Conservation (phyloP, 495 filamentous ascomycete species). For the Aspergillus steynii region DNA sequence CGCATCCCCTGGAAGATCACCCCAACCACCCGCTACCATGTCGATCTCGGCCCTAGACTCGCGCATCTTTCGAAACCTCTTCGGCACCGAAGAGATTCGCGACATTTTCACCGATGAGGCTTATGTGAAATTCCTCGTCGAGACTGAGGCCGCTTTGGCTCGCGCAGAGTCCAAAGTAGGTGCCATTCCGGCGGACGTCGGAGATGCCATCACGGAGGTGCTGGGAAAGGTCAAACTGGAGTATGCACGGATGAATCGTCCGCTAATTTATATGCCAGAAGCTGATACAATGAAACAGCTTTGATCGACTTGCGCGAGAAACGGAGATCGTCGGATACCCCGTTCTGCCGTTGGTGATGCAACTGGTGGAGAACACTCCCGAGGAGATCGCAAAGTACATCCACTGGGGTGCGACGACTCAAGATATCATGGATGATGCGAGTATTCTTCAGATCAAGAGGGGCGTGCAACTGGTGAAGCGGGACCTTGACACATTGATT, state of each 20-base stretch:
- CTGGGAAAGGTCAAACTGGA: constrained; percentile 20
- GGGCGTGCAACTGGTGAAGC: constrained; percentile 38
- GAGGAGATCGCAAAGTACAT: constrained; percentile 39
- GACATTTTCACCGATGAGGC: constrained; percentile 22
- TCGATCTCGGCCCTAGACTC: constrained; percentile 13
- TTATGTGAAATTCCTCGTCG: constrained; percentile 15
- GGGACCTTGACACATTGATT: constrained; percentile 29
- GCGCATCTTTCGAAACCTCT: constrained; percentile 19
- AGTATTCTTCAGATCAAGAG: constrained; percentile 44
- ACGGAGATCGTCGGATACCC: constrained; percentile 53
- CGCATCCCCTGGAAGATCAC: neutral
- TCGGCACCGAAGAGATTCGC: constrained; percentile 24
- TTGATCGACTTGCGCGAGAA: constrained; percentile 33
- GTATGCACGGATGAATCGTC: constrained; percentile 6
- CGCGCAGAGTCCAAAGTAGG: constrained; percentile 39
- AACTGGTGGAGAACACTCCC: constrained; percentile 23
- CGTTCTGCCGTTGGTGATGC: constrained; percentile 45
- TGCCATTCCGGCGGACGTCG: constrained; percentile 43
- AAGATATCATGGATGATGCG: constrained; percentile 51
- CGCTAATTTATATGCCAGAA: neutral
- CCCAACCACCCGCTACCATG: neutral
- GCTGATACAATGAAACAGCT: constrained; percentile 17
- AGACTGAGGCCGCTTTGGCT: constrained; percentile 44
- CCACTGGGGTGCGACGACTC: constrained; percentile 54
- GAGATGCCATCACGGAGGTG: constrained; percentile 32